Evolutionary conservation across 2,329 filamentous ascomycete genomes (phyloP).

Genomic region (Aspergillus pseudonomiae): DNA sequence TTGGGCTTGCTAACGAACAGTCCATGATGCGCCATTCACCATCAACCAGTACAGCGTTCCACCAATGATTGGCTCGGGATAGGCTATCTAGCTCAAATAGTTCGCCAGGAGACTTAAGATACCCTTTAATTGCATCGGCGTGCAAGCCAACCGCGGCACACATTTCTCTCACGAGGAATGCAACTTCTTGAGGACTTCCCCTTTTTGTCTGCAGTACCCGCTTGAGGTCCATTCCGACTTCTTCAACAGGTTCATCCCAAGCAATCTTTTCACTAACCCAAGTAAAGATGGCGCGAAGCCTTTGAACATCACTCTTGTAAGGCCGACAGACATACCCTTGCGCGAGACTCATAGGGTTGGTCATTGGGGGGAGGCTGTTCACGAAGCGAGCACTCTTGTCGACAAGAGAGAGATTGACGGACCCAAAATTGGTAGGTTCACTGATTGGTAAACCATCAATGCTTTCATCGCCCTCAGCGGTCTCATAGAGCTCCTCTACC

Average conservation of each 20-base stretch:
- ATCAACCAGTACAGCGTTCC: conserved; percentile 93
- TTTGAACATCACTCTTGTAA: conserved; percentile 90
- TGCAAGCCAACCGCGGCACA: conserved; percentile 85
- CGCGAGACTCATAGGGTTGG: conserved; percentile 78
- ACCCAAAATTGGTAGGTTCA: conserved; percentile 78
- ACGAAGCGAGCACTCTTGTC: conserved; percentile 96
- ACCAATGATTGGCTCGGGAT: conserved; percentile 93
- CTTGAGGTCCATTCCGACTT: conserved; percentile 73
- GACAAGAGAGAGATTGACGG: conserved; percentile 79
- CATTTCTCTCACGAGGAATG: conserved; percentile 87
- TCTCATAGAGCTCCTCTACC: conserved; percentile 83
- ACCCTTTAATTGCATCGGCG: conserved; percentile 84
- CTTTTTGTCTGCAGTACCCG: conserved; percentile 82
- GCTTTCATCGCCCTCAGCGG: conserved; percentile 86
- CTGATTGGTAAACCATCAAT: conserved; percentile 81
- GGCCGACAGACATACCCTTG: conserved; percentile 92
- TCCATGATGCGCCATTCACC: conserved; percentile 97
- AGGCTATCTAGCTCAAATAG: conserved; percentile 76
- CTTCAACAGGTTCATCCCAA: conserved; percentile 94
- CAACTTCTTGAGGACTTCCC: conserved; percentile 87
- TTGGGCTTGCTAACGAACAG: conserved; percentile 86
- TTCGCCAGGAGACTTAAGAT: conserved; percentile 88
- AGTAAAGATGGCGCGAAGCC: conserved; percentile 90
- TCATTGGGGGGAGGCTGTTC: conserved; percentile 77
- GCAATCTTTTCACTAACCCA: conserved; percentile 94